phyloP scores from a whole-genome alignment of 2,329 filamentous ascomycete genomes.

The Trichoderma oligosporum region DNA sequence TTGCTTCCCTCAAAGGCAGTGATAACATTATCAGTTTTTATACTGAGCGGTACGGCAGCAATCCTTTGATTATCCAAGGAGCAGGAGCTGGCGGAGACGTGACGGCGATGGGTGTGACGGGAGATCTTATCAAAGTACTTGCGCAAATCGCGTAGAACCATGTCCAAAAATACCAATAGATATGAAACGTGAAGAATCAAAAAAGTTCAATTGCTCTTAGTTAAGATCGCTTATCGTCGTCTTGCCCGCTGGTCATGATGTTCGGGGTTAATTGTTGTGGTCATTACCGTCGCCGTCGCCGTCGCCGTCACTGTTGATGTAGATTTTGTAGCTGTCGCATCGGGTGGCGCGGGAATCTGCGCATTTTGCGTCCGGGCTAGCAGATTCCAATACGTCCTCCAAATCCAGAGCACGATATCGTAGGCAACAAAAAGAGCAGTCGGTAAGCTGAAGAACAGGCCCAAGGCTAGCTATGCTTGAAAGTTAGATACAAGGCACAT shows the following conservation, averaged over 20 bases:
- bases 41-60: slow-evolving; percentile 86
- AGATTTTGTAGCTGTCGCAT: not conserved
- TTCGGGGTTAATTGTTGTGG: not conserved
- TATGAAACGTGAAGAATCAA: not conserved
- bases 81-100: slow-evolving; percentile 92
- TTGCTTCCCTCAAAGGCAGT: slow-evolving; percentile 91
- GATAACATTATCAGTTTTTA: slow-evolving; percentile 99
- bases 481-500: slow-evolving; percentile 9
- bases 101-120: slow-evolving; percentile 96
- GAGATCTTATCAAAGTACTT: slow-evolving; percentile 85
- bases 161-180: not conserved
- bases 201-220: not conserved
- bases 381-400: slow-evolving; percentile 39
- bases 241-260: slow-evolving; percentile 3
- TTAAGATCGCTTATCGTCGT: slow-evolving; percentile 3
- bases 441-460: slow-evolving; percentile 46
- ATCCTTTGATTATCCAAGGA: slow-evolving; percentile 91
- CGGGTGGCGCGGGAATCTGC: not conserved
- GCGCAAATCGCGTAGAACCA: slow-evolving; percentile 55
- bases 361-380: slow-evolving; percentile 1
- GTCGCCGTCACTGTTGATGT: not conserved
- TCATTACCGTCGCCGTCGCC: not conserved
- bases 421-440: slow-evolving; percentile 46
- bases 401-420: slow-evolving; percentile 52
- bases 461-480: slow-evolving; percentile 39